These are phyloP conservation scores for Pseudoperonospora humuli DNA, from an alignment of 352 stramenopile species.

Conservation along the genomic window DNA sequence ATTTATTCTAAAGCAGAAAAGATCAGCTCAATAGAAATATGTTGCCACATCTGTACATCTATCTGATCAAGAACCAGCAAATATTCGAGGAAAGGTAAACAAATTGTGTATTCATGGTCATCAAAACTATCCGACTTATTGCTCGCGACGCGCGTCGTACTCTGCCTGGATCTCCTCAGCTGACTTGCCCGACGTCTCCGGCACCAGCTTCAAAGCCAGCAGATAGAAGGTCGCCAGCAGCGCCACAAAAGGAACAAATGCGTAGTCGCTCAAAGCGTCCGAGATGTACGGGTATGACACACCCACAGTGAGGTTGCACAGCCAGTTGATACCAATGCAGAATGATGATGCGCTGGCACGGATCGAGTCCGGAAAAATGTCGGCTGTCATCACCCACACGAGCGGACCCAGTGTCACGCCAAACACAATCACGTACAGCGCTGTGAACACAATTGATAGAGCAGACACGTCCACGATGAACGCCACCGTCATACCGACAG, in stretches of 20 bases:
- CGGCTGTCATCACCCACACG: too few relatives aligned
- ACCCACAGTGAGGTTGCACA: conserved; percentile 37
- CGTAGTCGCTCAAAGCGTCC: conserved; percentile 24
- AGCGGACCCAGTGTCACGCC: too few relatives aligned
- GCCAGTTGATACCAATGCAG: conserved; percentile 34
- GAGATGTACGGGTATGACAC: conserved; percentile 35
- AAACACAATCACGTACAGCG: conserved; percentile 37
- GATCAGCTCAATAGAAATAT: too few relatives aligned
- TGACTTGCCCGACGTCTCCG: conserved; percentile 44
- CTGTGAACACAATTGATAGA: too few relatives aligned
- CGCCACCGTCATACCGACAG: too few relatives aligned
- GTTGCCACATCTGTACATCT: too few relatives aligned
- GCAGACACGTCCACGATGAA: too few relatives aligned
- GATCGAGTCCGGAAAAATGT: conserved; percentile 23
- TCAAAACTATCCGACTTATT: too few relatives aligned
- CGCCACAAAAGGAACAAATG: conserved; percentile 29
- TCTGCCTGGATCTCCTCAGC: conserved; percentile 45
- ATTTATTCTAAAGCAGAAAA: too few relatives aligned
- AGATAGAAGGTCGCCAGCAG: conserved; percentile 34
- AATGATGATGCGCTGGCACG: conserved; percentile 28
- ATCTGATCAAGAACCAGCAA: too few relatives aligned
- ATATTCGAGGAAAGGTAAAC: too few relatives aligned
- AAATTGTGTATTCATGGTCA: too few relatives aligned
- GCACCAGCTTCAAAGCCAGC: conserved; percentile 33
- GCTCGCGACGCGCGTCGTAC: conserved; percentile 26